Evolutionary conservation across 2,329 filamentous ascomycete genomes (phyloP).

Genomic region (Paecilomyces sp.): DNA sequence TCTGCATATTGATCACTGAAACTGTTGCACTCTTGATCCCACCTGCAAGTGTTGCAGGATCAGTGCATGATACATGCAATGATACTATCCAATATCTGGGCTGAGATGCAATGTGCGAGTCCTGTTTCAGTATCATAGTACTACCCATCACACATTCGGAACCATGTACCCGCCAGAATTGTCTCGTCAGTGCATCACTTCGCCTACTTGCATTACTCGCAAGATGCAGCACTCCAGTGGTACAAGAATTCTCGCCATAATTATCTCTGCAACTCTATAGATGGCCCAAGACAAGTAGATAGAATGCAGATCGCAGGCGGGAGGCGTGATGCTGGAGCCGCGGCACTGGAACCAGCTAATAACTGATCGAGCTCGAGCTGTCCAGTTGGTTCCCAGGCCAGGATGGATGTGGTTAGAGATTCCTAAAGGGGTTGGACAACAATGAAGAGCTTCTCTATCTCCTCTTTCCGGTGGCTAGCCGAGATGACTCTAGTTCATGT

Average conservation of each 20-base stretch:
- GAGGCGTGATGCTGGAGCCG: not conserved
- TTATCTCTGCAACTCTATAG: not conserved
- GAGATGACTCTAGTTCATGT: not conserved
- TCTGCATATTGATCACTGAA: not conserved
- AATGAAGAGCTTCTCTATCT: not conserved
- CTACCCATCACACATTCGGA: not conserved
- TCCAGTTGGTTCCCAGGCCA: not conserved
- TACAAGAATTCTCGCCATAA: not conserved
- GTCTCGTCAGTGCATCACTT: not conserved
- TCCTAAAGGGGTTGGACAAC: not conserved
- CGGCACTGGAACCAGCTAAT: not conserved
- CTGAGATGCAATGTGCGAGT: not conserved
- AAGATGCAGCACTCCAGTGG: not conserved
- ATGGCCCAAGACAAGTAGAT: not conserved
- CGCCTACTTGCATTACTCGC: not conserved
- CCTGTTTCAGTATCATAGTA: not conserved
- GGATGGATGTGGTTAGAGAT: not conserved
- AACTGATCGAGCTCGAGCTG: not conserved
- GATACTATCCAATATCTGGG: no score
- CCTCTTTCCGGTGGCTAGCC: not conserved
- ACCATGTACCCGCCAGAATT: not conserved
- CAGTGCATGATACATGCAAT: not conserved
- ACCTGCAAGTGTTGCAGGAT: not conserved
- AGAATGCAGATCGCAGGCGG: not conserved
- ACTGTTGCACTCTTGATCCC: not conserved